These are phyloP conservation scores for Candida morakotiae DNA, from an alignment of 805 yeast genomes.

Conservation along the genomic window DNA sequence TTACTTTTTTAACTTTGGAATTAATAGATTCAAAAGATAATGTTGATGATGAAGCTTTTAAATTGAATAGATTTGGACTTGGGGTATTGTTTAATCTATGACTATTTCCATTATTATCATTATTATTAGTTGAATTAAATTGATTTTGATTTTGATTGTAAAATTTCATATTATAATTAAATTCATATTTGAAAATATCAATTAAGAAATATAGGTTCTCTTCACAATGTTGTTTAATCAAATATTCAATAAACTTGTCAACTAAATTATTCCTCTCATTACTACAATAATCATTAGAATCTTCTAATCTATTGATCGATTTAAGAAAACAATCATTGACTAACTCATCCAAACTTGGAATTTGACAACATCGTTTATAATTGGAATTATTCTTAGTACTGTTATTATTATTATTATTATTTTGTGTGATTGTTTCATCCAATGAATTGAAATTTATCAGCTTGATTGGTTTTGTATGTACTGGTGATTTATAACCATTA, in stretches of 20 bases:
- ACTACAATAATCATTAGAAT: no score
- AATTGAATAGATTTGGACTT: slow-evolving; percentile 4
- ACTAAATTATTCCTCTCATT: slow-evolving; percentile 14
- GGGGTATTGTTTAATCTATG: slow-evolving; percentile 9
- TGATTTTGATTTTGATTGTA: background rate
- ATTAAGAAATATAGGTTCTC: slow-evolving; percentile 44
- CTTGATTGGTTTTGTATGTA: slow-evolving; percentile 2
- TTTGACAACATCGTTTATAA: background rate
- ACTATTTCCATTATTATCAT: background rate
- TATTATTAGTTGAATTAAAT: no score
- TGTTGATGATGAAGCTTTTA: slow-evolving; percentile 1
- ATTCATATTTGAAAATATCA: slow-evolving; percentile 44
- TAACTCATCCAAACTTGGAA: slow-evolving; percentile 19
- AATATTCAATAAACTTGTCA: slow-evolving; percentile 26
- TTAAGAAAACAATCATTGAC: slow-evolving; percentile 30
- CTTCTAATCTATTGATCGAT: slow-evolving; percentile 15
- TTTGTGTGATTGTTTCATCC: slow-evolving; percentile 1
- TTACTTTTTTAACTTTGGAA: background rate
- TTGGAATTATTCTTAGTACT: background rate
- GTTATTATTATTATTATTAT: background rate
- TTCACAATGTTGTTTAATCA: slow-evolving; percentile 36
- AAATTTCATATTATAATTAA: slow-evolving; percentile 29
- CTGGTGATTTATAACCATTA: background rate
- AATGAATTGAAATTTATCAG: slow-evolving; percentile 2
- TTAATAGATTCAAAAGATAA: background rate